Evolutionary conservation across 2,329 filamentous ascomycete genomes (phyloP).

Genomic region (Neofusicoccum laricinum): DNA sequence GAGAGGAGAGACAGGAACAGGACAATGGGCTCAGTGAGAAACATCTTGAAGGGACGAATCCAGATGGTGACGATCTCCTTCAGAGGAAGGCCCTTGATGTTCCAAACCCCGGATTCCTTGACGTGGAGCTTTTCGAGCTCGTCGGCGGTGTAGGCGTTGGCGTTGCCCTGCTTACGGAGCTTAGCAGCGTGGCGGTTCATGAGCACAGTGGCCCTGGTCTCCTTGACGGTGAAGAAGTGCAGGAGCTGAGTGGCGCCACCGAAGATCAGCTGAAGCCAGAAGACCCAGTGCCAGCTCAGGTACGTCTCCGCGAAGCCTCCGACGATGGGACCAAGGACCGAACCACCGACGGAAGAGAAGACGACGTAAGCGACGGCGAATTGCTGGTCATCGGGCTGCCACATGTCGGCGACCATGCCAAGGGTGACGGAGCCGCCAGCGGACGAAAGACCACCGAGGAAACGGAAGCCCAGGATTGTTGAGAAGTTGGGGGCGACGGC

Average conservation of each 20-base stretch:
- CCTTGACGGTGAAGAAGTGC: constrained; percentile 68
- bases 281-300: constrained; percentile 65
- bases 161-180: constrained; percentile 59
- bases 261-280: constrained; percentile 81
- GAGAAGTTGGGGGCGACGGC: constrained; percentile 43
- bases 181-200: constrained; percentile 75
- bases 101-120: constrained; percentile 15
- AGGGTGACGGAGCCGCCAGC: constrained; percentile 63
- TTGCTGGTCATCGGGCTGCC: constrained; percentile 55
- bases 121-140: constrained; percentile 51
- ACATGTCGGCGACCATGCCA: constrained; percentile 64
- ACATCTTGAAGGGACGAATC: constrained; percentile 68
- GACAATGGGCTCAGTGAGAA: constrained; percentile 71
- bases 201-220: constrained; percentile 71
- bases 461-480: constrained; percentile 44
- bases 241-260: constrained; percentile 65
- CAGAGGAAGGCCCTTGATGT: constrained; percentile 37
- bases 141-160: constrained; percentile 67
- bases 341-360: constrained; percentile 55
- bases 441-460: constrained; percentile 57
- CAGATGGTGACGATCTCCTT: constrained; percentile 50
- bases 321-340: constrained; percentile 53
- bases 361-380: constrained; percentile 60
- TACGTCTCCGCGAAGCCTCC: constrained; percentile 52
- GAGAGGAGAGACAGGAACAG: constrained; percentile 66